These are phyloP conservation scores for Sclerospora graminicola DNA, from an alignment of 352 stramenopile genomes.

Conservation along the genomic window DNA sequence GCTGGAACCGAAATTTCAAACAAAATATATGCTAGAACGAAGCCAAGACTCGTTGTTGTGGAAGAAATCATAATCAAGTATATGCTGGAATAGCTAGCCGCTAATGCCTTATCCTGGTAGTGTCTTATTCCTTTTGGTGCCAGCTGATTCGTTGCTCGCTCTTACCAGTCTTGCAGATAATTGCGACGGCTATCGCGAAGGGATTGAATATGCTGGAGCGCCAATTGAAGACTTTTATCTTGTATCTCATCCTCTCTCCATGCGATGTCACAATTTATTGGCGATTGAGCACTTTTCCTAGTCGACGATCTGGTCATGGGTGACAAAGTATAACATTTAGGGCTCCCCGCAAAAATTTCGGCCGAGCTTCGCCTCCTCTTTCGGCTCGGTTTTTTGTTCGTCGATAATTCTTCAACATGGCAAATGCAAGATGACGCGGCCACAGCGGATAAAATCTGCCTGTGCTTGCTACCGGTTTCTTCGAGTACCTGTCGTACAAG, in stretches of 20 bases:
- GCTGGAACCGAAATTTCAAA: too few relatives aligned
- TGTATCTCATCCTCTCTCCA: constrained; percentile 6
- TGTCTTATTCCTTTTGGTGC: too few relatives aligned
- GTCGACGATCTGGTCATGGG: background rate
- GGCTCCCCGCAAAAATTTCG: too few relatives aligned
- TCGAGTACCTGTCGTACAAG: constrained; percentile 7
- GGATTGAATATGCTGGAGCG: constrained; percentile 31
- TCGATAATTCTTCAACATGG: background rate
- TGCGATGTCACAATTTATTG: constrained; percentile 1
- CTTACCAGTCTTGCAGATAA: constrained; percentile 4
- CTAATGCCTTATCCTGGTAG: too few relatives aligned
- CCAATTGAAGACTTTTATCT: constrained; percentile 15
- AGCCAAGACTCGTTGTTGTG: too few relatives aligned
- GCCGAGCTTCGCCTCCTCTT: constrained; percentile 12
- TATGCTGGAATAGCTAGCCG: too few relatives aligned
- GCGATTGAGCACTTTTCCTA: background rate
- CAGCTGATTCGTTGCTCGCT: too few relatives aligned
- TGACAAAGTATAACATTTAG: background rate
- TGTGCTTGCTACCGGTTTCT: constrained; percentile 8
- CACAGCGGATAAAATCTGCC: constrained; percentile 12
- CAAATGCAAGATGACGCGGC: constrained; percentile 15
- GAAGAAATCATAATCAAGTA: too few relatives aligned
- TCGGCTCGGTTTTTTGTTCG: background rate
- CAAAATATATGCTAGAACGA: too few relatives aligned
- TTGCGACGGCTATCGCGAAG: constrained; percentile 35